A percentile compares a stretch with the other conserved stretches of the same genome.
Conservation (phyloP, 1,139 yeast species). For the Pichia sp. region DNA sequence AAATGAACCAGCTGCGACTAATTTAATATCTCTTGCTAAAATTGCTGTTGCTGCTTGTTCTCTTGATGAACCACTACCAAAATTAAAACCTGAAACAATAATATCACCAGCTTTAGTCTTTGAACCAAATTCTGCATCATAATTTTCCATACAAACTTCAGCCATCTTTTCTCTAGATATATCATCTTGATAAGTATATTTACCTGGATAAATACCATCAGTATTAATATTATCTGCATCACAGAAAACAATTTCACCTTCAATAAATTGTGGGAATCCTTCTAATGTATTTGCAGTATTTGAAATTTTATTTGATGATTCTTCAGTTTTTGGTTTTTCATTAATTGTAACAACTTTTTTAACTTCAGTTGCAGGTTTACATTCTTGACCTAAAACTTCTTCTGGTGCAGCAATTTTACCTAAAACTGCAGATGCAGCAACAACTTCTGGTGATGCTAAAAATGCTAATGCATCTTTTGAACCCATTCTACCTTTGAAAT, state of each 20-base stretch:
- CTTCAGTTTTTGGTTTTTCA: conserved; percentile 32
- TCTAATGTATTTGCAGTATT: conserved; percentile 35
- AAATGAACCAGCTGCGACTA: conserved; percentile 95
- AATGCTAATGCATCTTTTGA: conserved; percentile 93
- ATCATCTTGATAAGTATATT: conserved; percentile 97
- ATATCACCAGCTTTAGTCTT: conserved; percentile 88
- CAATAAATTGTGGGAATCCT: conserved; percentile 84
- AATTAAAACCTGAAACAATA: conserved; percentile 85
- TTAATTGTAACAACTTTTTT: conserved; percentile 41
- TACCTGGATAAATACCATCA: conserved; percentile 98
- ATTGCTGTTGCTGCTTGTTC: conserved; percentile 99
- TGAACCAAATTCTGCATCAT: conserved; percentile 76
- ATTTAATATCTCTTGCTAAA: conserved; percentile 84
- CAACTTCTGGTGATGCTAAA: conserved; percentile 95
- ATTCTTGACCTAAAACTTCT: conserved; percentile 59
- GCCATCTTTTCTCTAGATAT: conserved; percentile 95
- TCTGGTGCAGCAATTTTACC: conserved; percentile 94
- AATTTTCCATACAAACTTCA: conserved; percentile 98
- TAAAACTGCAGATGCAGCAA: conserved; percentile 92
- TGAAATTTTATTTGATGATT: conserved; percentile 34
- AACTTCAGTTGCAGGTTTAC: conserved; percentile 43
- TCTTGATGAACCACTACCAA: conserved; percentile 98
- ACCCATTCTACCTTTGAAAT: conserved; percentile 99
- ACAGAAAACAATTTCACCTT: conserved; percentile 90
- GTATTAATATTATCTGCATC: conserved; percentile 98